Evolutionary conservation across 2,329 filamentous ascomycete species (phyloP), one percentile per base, ranked within the genome.

Genomic region (Fonsecaea pedrosoi): DNA sequence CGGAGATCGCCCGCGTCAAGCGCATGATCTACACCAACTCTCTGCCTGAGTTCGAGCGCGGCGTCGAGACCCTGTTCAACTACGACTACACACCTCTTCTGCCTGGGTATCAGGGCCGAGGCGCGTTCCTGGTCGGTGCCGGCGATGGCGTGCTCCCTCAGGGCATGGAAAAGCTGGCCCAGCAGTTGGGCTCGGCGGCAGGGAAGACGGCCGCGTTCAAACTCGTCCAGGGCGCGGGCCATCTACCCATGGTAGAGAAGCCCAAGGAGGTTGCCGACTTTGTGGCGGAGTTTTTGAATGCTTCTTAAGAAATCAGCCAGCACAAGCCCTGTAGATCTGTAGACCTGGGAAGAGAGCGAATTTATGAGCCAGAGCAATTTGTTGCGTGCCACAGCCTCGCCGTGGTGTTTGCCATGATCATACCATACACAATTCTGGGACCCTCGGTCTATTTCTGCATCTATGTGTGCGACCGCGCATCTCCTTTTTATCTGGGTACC

Each of bases 201-300:
- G 89, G 89, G 9, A 75, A 77, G 0, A 86, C 85, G 0, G 85
- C 84, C 0, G 83, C 86, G 66, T 83, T 93, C 70, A 87, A 84
- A 75, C 78, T 90, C 65, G 85, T 96, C 9, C 86, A 90, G 0
- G 81, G 84, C 8, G 88, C 92, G 0, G 92, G 92, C 0, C 92
- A 96, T 80, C 78, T 96, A 74, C 92, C 92, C 0, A 96, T 96
- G 91, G 88, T 88, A 56, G 92, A 96, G 79, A 85, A 87, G 71
- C 89, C 91, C 0, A 79, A 82, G 64, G 87, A 84, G 3, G 62
- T 65, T 45, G 62, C 62, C 8, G 62, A 55, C 4, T 65, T 60
- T 56, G 62, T 65, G 55, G 48, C 48, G 18, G 56, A 65, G 25
- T 65, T 65, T 59, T 42, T 59, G 35, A 50, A 50, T 21, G 18